phyloP scores from a whole-genome alignment of 495 filamentous ascomycete genomes.

The Penicillium daleae region DNA sequence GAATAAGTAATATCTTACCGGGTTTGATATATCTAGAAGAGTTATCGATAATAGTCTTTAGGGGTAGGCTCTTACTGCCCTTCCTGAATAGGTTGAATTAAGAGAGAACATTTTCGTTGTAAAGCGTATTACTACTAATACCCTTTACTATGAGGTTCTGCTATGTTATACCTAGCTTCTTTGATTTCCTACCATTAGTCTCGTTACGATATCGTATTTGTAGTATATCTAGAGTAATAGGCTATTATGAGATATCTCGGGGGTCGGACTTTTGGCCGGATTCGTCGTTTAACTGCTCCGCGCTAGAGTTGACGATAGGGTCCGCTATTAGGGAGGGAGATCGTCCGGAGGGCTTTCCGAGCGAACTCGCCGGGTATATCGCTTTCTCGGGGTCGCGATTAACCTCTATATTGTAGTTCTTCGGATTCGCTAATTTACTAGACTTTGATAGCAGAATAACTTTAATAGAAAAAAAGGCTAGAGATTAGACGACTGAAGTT shows the following conservation, averaged over 20 bases:
- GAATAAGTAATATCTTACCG: constrained; percentile 44
- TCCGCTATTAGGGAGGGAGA: constrained; percentile 11
- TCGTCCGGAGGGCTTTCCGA: constrained; percentile 17
- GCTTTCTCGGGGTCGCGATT: constrained; percentile 3
- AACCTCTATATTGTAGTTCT: background rate
- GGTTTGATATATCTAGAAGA: no score
- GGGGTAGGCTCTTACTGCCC: constrained; percentile 30
- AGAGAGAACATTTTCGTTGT: constrained; percentile 50
- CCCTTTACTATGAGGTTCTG: constrained; percentile 43
- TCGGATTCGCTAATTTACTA: background rate
- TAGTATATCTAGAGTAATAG: constrained; percentile 14
- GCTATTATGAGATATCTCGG: constrained; percentile 14
- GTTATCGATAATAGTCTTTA: constrained; percentile 35
- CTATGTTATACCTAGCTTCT: constrained; percentile 57
- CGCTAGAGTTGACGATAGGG: constrained; percentile 13
- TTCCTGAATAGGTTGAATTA: constrained; percentile 52
- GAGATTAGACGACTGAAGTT: background rate
- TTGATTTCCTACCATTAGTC: constrained; percentile 4
- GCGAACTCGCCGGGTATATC: constrained; percentile 12
- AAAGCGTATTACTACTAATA: constrained; percentile 39
- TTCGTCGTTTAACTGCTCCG: constrained; percentile 15
- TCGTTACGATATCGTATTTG: constrained; percentile 11
- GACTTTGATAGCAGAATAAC: background rate
- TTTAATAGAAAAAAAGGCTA: background rate
- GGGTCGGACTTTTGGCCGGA: constrained; percentile 14